Percentiles rank a stretch among this genome's conserved stretches.
These are phyloP conservation scores for Przewalskia tangutica DNA, from an alignment of 257 asterid species.

Conservation along the genomic window DNA sequence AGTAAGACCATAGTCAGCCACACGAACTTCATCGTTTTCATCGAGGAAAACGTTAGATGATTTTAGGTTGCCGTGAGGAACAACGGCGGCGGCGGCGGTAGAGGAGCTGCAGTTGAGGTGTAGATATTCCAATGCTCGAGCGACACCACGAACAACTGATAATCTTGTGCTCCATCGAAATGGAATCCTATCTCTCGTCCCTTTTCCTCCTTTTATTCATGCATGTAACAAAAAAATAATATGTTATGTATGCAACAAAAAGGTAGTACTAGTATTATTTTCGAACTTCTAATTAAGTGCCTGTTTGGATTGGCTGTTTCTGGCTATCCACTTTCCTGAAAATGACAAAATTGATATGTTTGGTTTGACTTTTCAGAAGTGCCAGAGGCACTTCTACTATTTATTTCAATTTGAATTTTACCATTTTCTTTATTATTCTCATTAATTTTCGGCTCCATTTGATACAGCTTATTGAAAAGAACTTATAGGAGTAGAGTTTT, in stretches of 20 bases:
- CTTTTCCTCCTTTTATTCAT: conserved; percentile 37
- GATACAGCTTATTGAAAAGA: too few species aligned
- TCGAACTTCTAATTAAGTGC: too few species aligned
- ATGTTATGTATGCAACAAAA: not conserved
- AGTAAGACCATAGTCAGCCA: conserved; percentile 57
- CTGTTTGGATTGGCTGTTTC: too few species aligned
- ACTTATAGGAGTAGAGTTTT: too few species aligned
- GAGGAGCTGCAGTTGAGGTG: conserved; percentile 35
- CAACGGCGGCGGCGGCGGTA: conserved; percentile 7
- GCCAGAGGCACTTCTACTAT: too few species aligned
- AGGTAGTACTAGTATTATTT: too few species aligned
- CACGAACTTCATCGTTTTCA: conserved; percentile 28
- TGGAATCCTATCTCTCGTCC: conserved; percentile 39
- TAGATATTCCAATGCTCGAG: conserved; percentile 48
- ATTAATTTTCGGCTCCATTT: too few species aligned
- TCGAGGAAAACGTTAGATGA: conserved; percentile 58
- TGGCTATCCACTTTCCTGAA: too few species aligned
- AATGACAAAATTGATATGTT: too few species aligned
- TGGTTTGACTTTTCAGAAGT: too few species aligned
- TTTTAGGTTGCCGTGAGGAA: conserved; percentile 70
- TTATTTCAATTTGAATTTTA: too few species aligned
- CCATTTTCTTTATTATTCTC: too few species aligned
- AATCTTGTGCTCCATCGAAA: conserved; percentile 62
- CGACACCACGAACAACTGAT: conserved; percentile 44
- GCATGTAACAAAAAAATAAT: not conserved